Conservation (phyloP, 257 asterid species). For the Salvia miltiorrhiza region DNA sequence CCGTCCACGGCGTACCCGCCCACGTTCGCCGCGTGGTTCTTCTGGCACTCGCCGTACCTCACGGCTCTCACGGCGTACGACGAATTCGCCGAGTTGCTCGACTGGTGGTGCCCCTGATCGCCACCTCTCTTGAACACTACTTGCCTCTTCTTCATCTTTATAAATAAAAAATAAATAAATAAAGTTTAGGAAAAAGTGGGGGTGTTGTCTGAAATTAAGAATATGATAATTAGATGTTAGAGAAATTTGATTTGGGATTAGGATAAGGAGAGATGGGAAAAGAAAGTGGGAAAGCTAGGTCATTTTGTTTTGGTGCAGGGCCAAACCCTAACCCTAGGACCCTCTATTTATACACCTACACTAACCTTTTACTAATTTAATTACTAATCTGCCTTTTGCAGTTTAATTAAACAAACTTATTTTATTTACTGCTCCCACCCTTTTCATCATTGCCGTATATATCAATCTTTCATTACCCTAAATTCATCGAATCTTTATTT, state of each 20-base stretch:
- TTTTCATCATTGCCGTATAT: neutral
- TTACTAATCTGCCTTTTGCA: neutral
- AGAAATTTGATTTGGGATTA: neutral
- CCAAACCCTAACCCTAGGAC: conserved; percentile 62
- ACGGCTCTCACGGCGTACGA: conserved; percentile 34
- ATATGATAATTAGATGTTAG: neutral
- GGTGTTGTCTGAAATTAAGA: neutral
- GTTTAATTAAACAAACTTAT: neutral
- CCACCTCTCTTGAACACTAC: conserved; percentile 37
- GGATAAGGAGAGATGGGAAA: conserved; percentile 8
- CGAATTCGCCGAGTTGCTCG: conserved; percentile 29
- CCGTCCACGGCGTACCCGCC: conserved; percentile 95
- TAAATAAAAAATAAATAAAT: neutral
- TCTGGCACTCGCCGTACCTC: conserved; percentile 79
- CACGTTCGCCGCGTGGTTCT: conserved; percentile 79
- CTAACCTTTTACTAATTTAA: conserved; percentile 10
- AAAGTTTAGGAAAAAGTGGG: no score
- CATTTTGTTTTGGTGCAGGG: conserved; percentile 12
- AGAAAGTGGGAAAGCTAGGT: neutral
- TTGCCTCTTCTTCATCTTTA: conserved; percentile 31
- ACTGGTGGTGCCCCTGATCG: conserved; percentile 16
- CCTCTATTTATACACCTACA: conserved; percentile 44
- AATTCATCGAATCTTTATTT: neutral
- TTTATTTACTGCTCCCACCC: neutral
- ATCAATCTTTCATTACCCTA: neutral